Evolutionary conservation across 352 stramenopile species (phyloP).

Genomic region (Globisporangium echinulatum): DNA sequence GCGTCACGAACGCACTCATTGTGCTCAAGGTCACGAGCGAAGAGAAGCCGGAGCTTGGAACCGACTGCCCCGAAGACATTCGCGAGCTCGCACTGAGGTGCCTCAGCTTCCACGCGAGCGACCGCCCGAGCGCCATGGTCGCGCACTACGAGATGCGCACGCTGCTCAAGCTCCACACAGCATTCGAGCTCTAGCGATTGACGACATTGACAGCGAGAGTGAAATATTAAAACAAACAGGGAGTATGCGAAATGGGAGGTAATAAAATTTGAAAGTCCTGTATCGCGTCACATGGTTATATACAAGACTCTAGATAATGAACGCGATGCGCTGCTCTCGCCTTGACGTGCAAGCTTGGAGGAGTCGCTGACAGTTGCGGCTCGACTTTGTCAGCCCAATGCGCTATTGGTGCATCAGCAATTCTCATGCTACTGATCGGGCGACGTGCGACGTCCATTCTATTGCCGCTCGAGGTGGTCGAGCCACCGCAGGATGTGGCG

Average conservation of each 20-base stretch:
- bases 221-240: neutral
- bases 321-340: no score
- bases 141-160: slow-evolving; percentile 73
- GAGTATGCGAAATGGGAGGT: no score
- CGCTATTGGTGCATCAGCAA: no score
- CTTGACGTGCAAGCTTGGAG: no score
- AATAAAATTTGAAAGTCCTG: no score
- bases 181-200: slow-evolving; percentile 33
- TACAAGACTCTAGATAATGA: no score
- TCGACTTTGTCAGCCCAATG: no score
- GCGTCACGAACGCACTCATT: slow-evolving; percentile 60
- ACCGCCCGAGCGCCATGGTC: slow-evolving; percentile 64
- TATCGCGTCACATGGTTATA: no score
- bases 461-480: slow-evolving; percentile 3
- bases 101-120: slow-evolving; percentile 55
- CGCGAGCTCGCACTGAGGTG: slow-evolving; percentile 49
- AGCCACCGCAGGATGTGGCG: slow-evolving; percentile 9
- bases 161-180: slow-evolving; percentile 56
- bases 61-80: slow-evolving; percentile 62
- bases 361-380: no score
- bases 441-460: no score
- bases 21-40: slow-evolving; percentile 71
- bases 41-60: slow-evolving; percentile 51
- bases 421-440: no score
- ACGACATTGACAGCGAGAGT: neutral